Percentiles rank a stretch among this genome's conserved stretches.
phyloP scores from a whole-genome alignment of 108 stramenopile species.

The Aurantiochytrium sp. region DNA sequence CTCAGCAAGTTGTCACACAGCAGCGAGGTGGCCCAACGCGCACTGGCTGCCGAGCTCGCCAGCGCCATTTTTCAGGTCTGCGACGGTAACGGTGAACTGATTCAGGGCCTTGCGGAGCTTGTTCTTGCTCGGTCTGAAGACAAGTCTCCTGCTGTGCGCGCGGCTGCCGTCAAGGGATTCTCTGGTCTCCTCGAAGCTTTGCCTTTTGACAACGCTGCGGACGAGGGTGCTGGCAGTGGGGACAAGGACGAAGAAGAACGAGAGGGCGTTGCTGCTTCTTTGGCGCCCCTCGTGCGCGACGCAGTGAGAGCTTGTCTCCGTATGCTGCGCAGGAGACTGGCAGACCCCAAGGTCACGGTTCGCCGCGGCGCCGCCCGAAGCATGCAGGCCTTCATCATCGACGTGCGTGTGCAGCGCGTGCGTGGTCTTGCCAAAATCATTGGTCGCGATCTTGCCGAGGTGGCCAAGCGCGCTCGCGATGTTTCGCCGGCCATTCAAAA shows the following conservation, averaged over 20 bases:
- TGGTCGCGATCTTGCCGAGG: neutral
- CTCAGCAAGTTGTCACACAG: neutral
- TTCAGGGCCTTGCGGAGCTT: neutral
- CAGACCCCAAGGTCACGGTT: neutral
- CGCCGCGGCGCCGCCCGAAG: neutral
- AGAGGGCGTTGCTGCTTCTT: neutral
- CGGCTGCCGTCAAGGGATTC: neutral
- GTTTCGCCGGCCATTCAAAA: neutral
- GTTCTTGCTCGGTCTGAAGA: neutral
- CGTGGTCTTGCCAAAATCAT: neutral
- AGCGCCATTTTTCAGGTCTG: neutral
- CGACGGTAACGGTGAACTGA: neutral
- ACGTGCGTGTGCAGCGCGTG: neutral
- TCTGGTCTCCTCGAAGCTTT: neutral
- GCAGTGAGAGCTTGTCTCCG: neutral
- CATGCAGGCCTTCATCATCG: neutral
- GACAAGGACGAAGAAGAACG: neutral
- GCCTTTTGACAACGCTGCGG: neutral
- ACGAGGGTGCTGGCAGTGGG: neutral
- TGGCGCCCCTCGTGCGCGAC: neutral
- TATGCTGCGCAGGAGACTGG: neutral
- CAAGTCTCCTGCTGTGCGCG: neutral
- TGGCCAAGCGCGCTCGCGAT: neutral
- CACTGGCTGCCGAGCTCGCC: neutral
- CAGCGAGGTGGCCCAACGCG: neutral